A percentile compares a stretch with the other conserved stretches of the same genome.
phyloP scores from a whole-genome alignment of 2,329 filamentous ascomycete genomes.

The Cladorrhinum sp. region DNA sequence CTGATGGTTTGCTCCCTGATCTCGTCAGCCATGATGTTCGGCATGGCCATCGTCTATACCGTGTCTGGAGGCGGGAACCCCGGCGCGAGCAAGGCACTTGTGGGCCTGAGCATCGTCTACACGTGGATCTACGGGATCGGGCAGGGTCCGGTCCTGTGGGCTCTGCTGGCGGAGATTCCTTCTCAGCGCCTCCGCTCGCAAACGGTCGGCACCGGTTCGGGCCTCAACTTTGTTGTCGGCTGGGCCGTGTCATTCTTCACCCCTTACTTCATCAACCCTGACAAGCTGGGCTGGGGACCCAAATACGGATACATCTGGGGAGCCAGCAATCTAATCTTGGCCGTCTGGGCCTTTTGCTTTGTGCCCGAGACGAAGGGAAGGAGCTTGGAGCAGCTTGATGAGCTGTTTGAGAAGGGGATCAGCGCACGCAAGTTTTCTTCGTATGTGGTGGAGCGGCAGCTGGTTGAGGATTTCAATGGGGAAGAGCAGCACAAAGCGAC shows the following conservation, averaged over 20 bases:
- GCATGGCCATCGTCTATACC: constrained; percentile 29
- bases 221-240: constrained; percentile 22
- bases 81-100: constrained; percentile 23
- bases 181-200: constrained; percentile 27
- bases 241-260: constrained; percentile 27
- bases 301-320: constrained; percentile 29
- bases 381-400: constrained; percentile 54
- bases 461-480: constrained; percentile 20
- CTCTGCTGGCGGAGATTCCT: constrained; percentile 26
- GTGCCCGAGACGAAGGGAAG: constrained; percentile 57
- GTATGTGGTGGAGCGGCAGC: constrained; percentile 19
- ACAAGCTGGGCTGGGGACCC: constrained; percentile 26
- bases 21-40: constrained; percentile 23
- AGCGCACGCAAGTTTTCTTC: constrained; percentile 21
- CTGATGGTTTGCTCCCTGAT: constrained; percentile 20
- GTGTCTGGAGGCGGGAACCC: constrained; percentile 10
- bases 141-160: constrained; percentile 26
- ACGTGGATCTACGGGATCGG: constrained; percentile 28
- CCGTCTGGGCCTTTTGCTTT: constrained; percentile 49
- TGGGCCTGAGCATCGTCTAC: constrained; percentile 28
- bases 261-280: constrained; percentile 31
- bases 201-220: constrained; percentile 25
- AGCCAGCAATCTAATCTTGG: constrained; percentile 20
- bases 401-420: constrained; percentile 30
- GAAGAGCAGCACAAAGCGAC: constrained; percentile 1